Evolutionary conservation across 495 filamentous ascomycete genomes (phyloP), one percentile per base, ranked within the genome.

Genomic region (Hypomontagnella monticulosa): DNA sequence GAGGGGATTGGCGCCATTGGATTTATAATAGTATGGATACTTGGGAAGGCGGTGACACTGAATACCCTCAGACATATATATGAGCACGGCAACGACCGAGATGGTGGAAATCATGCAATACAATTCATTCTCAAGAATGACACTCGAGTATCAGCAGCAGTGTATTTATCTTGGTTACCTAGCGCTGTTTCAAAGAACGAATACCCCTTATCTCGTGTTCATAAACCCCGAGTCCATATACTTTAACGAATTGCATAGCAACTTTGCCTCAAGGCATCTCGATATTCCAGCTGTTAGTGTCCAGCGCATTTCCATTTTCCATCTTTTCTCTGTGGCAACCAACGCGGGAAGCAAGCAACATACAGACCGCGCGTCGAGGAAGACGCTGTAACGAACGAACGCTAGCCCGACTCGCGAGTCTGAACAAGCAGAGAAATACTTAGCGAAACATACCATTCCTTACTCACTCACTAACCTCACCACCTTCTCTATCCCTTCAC

Each of bases 1-100:
- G 60, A 83, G 92, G 58, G 91, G 89, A 0, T 67, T 96, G 59
- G 88, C 87, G 4, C 71, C 71, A 15, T 80, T 93, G 71, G 83
- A 85, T 20, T 83, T 89, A 34, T 55, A 44, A 54, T 55, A 10
- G 15, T 7, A 27, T 48, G 40, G 40, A 18, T 43, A 14, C 11
- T 7, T 15, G 40, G 15, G n/a, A 15, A 8, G 40, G 40, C 6
- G 3, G 40, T 3, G 40, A 27, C 23, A 27, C 3, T 27, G 23
- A 27, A 2, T 27, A 27, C 23, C 6, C 2, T 27, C 6, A 27
- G 23, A 6, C 23, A 27, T 27, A 27, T 27, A 27, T 27, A 27
- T 27, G 14, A 58, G 8, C n/a, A 63, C 46, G 36, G 54, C 18
- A 27, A 55, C 33, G 49, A 63, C 30, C n/a, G 2, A 43, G 7